phyloP scores from a whole-genome alignment of 2,329 filamentous ascomycete genomes.

The Teratosphaeria viscida region DNA sequence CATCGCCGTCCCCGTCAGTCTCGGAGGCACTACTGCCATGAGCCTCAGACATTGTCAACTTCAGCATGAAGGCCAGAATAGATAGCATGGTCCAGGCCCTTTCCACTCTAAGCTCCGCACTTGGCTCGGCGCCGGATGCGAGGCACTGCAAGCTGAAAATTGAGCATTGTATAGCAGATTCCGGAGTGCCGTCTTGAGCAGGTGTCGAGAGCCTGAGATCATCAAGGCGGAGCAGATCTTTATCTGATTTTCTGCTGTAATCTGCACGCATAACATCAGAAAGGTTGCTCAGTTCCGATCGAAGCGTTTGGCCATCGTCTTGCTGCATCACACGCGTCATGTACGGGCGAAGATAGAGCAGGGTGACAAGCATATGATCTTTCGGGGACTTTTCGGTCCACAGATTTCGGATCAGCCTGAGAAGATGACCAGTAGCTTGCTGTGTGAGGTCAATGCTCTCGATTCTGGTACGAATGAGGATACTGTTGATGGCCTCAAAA shows the following conservation, averaged over 20 bases:
- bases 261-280: constrained; percentile 64
- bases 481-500: constrained; percentile 63
- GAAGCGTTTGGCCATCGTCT: constrained; percentile 9
- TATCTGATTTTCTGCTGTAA: constrained; percentile 61
- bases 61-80: constrained; percentile 28
- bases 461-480: constrained; percentile 55
- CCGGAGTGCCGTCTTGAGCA: background rate
- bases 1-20: constrained; percentile 4
- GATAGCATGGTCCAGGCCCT: constrained; percentile 27
- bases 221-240: constrained; percentile 65
- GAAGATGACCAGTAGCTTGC: constrained; percentile 47
- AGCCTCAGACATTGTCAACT: constrained; percentile 3
- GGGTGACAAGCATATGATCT: constrained; percentile 64
- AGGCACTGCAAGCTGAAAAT: constrained; percentile 21
- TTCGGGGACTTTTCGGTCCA: constrained; percentile 47
- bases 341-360: constrained; percentile 49
- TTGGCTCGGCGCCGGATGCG: constrained; percentile 17
- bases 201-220: constrained; percentile 47
- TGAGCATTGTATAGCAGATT: background rate
- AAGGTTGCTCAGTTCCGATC: constrained; percentile 49
- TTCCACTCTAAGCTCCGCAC: background rate
- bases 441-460: constrained; percentile 58
- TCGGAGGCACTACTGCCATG: background rate
- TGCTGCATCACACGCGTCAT: constrained; percentile 25
- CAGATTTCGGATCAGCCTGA: constrained; percentile 63